Evolutionary conservation across 2,329 filamentous ascomycete genomes (phyloP).

Genomic region (Apiospora rasikravindrae): DNA sequence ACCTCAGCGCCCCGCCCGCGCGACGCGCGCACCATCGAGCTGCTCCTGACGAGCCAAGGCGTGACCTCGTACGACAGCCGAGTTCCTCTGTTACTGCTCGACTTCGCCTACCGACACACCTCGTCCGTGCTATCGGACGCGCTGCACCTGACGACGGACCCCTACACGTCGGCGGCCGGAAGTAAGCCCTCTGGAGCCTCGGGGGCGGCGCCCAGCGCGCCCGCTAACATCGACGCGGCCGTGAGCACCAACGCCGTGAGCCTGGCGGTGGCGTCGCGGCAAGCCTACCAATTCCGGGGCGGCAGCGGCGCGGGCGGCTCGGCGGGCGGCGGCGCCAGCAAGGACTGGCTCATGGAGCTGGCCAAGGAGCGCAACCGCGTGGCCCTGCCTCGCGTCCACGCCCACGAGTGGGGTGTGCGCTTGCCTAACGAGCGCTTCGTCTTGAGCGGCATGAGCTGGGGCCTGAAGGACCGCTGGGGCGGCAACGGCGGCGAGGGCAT

Average conservation of each 20-base stretch:
- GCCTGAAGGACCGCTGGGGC: slow-evolving; percentile 64
- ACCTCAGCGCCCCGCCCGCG: slow-evolving; percentile 66
- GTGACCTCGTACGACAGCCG: slow-evolving; percentile 82
- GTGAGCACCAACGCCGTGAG: slow-evolving; percentile 71
- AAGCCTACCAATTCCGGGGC: slow-evolving; percentile 71
- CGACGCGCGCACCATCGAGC: slow-evolving; percentile 79
- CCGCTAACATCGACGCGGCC: slow-evolving; percentile 55
- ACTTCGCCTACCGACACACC: slow-evolving; percentile 86
- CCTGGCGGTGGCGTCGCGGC: slow-evolving; percentile 72
- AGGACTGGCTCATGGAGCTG: slow-evolving; percentile 80
- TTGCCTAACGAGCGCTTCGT: slow-evolving; percentile 73
- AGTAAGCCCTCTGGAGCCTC: slow-evolving; percentile 54
- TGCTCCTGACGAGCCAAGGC: slow-evolving; percentile 78
- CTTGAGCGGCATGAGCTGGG: slow-evolving; percentile 69
- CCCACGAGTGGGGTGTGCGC: slow-evolving; percentile 71
- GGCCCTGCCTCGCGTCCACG: slow-evolving; percentile 65
- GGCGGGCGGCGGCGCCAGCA: slow-evolving; percentile 59
- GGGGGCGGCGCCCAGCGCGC: slow-evolving; percentile 54
- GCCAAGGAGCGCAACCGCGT: slow-evolving; percentile 73
- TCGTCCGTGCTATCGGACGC: slow-evolving; percentile 73
- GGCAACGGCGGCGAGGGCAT: slow-evolving; percentile 40
- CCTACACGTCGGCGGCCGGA: slow-evolving; percentile 66
- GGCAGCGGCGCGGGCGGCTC: slow-evolving; percentile 51
- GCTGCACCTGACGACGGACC: slow-evolving; percentile 71
- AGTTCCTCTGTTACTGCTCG: slow-evolving; percentile 81